Evolutionary conservation across 345 rosid species (phyloP).

Genomic region (Lepidium didymum): DNA sequence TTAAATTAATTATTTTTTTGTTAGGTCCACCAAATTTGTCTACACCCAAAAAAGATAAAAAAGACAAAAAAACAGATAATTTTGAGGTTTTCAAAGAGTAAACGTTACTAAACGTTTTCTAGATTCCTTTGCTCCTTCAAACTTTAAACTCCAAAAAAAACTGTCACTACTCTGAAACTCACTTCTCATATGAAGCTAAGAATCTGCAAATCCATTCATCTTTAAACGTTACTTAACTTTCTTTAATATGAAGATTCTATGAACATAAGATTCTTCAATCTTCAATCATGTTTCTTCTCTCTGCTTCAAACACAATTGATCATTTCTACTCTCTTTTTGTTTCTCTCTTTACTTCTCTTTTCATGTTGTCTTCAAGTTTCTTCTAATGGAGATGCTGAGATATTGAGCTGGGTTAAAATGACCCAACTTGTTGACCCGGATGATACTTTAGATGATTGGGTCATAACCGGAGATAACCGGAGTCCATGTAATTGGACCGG

Average conservation of each 20-base stretch:
- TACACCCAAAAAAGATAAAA: too few species aligned
- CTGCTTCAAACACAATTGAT: not conserved
- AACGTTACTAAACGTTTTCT: not conserved
- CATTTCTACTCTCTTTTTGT: not conserved
- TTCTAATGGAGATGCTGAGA: constrained; percentile 40
- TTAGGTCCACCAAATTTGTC: not conserved
- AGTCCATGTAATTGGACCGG: constrained; percentile 72
- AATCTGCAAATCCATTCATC: constrained; percentile 2
- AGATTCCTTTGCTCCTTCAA: not conserved
- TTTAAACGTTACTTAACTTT: constrained; percentile 14
- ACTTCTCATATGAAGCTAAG: constrained; percentile 25
- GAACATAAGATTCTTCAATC: not conserved
- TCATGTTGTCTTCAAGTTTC: constrained; percentile 15
- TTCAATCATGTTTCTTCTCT: not conserved
- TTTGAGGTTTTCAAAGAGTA: not conserved
- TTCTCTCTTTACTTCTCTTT: not conserved
- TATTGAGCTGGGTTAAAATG: constrained; percentile 41
- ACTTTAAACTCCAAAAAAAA: not conserved
- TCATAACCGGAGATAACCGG: constrained; percentile 14
- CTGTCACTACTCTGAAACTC: not conserved
- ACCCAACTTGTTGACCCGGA: constrained; percentile 36
- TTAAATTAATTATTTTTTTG: not conserved
- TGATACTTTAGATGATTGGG: constrained; percentile 48
- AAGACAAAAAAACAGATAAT: not conserved
- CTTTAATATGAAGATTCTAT: not conserved